Conservation (phyloP, 1,139 yeast genomes). For the Debaryomyces fabryi region DNA sequence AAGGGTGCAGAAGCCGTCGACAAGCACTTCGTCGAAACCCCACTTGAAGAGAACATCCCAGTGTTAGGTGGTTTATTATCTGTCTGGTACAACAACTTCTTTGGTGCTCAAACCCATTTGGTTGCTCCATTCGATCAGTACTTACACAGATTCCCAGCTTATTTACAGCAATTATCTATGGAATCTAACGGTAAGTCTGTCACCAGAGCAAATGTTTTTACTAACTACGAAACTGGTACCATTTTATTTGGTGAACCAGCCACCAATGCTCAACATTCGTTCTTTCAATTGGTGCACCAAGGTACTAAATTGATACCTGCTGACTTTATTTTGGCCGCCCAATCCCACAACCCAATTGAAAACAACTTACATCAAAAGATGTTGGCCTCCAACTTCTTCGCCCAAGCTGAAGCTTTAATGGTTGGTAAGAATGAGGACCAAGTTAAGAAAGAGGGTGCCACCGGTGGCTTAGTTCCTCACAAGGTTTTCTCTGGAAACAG, state of each 20-base stretch:
- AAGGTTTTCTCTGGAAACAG: constrained; percentile 97
- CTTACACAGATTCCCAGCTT: constrained; percentile 98
- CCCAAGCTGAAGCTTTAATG: constrained; percentile 97
- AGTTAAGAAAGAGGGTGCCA: constrained; percentile 89
- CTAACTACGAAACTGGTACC: constrained; percentile 94
- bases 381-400: constrained; percentile 98
- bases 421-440: constrained; percentile 87
- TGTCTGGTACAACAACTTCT: constrained; percentile 98
- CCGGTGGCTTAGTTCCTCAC: constrained; percentile 86
- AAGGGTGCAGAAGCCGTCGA: constrained; percentile 98
- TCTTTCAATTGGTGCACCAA: constrained; percentile 99
- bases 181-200: constrained; percentile 99
- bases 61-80: constrained; percentile 88
- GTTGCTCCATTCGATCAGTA: constrained; percentile 99
- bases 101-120: constrained; percentile 95
- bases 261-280: constrained; percentile 97
- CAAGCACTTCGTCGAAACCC: constrained; percentile 81
- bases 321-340: constrained; percentile 94
- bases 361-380: constrained; percentile 91
- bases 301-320: constrained; percentile 97
- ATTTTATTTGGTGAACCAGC: constrained; percentile 98
- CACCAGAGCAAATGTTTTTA: constrained; percentile 86
- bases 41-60: constrained; percentile 90
- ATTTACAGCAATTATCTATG: constrained; percentile 97
- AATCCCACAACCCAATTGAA: constrained; percentile 97